Percentiles rank a stretch among this genome's conserved stretches.
These are phyloP conservation scores for Dactylellina haptotyla DNA, from an alignment of 2,329 filamentous ascomycete species.

Conservation along the genomic window DNA sequence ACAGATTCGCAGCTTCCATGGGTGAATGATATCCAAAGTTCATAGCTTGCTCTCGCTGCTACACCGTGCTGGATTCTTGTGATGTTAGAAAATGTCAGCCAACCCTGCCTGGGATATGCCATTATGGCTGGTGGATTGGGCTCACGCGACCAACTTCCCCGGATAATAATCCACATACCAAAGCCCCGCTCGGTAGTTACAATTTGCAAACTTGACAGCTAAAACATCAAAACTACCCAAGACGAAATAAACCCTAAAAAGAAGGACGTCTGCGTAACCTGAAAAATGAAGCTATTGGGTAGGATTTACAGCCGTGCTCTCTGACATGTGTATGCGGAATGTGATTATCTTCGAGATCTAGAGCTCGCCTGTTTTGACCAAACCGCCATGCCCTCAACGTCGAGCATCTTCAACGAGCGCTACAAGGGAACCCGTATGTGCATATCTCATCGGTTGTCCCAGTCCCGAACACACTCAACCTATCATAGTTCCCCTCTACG, in stretches of 20 bases:
- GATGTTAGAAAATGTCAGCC: too few relatives aligned
- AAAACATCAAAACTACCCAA: too few relatives aligned
- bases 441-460: too few relatives aligned
- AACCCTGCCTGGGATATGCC: too few relatives aligned
- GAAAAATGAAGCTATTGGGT: neutral
- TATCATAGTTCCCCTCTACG: neutral
- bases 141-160: conserved; percentile 11
- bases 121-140: neutral
- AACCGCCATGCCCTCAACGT: neutral
- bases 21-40: too few relatives aligned
- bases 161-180: neutral
- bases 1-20: neutral
- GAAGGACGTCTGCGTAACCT: too few relatives aligned
- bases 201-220: neutral
- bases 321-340: conserved; percentile 31
- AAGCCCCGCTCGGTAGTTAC: neutral
- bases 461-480: too few relatives aligned
- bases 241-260: too few relatives aligned
- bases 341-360: conserved; percentile 7
- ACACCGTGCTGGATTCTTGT: neutral
- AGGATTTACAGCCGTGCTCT: neutral
- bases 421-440: too few relatives aligned
- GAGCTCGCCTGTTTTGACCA: neutral
- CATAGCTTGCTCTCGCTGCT: too few relatives aligned
- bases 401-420: too few relatives aligned